Base-by-base conservation (phyloP, 2,329 filamentous ascomycete genomes). In the Penicillium thymicola region DNA sequence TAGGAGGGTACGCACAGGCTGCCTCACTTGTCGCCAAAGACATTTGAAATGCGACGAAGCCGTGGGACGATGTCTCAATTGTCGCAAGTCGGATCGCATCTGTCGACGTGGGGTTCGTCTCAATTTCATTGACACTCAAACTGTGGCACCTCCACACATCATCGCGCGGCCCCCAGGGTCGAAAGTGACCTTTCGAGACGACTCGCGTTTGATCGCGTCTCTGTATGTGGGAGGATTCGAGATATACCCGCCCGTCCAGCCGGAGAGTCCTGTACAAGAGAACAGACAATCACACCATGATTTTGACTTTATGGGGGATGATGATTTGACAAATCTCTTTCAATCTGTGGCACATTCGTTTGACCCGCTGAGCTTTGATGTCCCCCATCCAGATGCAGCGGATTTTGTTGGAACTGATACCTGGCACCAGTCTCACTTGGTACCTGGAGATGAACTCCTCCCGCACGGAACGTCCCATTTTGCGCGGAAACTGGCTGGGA, bases 31-130 rank as follows among this genome's bases (percentile, higher is more conserved):
- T 74, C 83, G 92, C 64, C 89, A 96, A 72, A 81, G 92, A 45
- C 92, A 96, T 78, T 79, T 96, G 50, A 96, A 96, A 74, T 96
- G 92, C 72, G 92, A 96, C 69, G 91, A 96, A 73, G 87, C 81
- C 5, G 68, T 81, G 58, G 84, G 84, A 10, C 76, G 78, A 54
- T 87, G 85, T 68, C 80, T 89, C 66, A 97, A 97, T 68, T 97
- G 93, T 75, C 85, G 85, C 57, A 97, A 96, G 76, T 94, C 92
- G 51, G 92, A 86, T 67, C 82, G 93, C 49, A 80, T 87, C 55
- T 97, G 93, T 78, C 92, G 92, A 71, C 85, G 92, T 65, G 93
- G 92, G 18, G 81, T 97, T 49, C 85, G 90, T 37, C 79, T 97
- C 40, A 97, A 96, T 75, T 97, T 96, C 68, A 92, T 96, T 64